These are phyloP conservation scores for Leptographium procerum DNA, from an alignment of 2,329 filamentous ascomycete species.

Conservation along the genomic window DNA sequence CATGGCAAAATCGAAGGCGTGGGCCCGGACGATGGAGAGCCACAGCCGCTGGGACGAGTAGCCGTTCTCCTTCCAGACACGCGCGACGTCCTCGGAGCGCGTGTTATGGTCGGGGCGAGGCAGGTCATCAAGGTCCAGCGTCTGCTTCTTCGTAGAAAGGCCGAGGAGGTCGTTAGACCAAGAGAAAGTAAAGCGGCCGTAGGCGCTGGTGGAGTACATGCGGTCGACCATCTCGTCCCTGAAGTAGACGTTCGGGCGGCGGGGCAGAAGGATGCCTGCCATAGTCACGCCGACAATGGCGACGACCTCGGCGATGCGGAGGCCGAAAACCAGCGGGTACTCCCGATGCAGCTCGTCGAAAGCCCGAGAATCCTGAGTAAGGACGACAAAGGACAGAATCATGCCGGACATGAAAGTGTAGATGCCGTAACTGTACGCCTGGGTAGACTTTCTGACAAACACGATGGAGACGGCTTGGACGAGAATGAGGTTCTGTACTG, in stretches of 20 bases:
- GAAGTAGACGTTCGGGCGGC: slow-evolving; percentile 56
- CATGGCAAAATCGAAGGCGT: slow-evolving; percentile 40
- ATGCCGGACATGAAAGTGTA: slow-evolving; percentile 37
- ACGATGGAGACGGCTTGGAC: slow-evolving; percentile 39
- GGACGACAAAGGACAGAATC: slow-evolving; percentile 29
- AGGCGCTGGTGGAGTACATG: slow-evolving; percentile 48
- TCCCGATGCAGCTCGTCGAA: slow-evolving; percentile 22
- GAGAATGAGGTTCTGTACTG: slow-evolving; percentile 33
- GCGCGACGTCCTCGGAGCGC: slow-evolving; percentile 37
- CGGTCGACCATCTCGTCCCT: slow-evolving; percentile 49
- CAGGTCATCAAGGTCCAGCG: slow-evolving; percentile 51
- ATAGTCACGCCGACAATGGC: slow-evolving; percentile 32
- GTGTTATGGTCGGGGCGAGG: slow-evolving; percentile 47
- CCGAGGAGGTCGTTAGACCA: slow-evolving; percentile 50
- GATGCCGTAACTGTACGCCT: slow-evolving; percentile 41
- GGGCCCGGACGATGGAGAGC: slow-evolving; percentile 46
- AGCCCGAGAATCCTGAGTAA: slow-evolving; percentile 32
- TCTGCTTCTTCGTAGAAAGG: slow-evolving; percentile 43
- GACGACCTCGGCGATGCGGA: slow-evolving; percentile 37
- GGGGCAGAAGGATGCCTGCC: slow-evolving; percentile 45
- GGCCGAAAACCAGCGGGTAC: slow-evolving; percentile 24
- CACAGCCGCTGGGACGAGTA: slow-evolving; percentile 40
- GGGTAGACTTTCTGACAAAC: slow-evolving; percentile 37
- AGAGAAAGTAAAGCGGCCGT: slow-evolving; percentile 51
- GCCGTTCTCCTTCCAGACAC: slow-evolving; percentile 35